Conservation (phyloP, 2,329 filamentous ascomycete genomes). For the Zymoseptoria ardabiliae region DNA sequence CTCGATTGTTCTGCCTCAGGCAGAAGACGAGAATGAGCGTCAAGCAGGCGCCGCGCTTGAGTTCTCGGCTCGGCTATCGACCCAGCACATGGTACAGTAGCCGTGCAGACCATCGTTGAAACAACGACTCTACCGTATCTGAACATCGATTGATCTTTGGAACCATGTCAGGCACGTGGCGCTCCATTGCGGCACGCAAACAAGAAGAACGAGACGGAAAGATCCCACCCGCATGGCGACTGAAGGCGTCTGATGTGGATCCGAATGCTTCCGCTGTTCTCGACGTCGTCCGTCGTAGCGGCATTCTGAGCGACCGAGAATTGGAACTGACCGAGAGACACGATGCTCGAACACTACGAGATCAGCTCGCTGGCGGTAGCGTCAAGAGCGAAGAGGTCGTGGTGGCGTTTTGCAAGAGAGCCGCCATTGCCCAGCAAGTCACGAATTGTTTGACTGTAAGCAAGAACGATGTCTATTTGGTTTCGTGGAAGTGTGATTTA, state of each 20-base stretch:
- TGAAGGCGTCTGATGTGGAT: slow-evolving; percentile 20
- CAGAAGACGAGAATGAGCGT: neutral
- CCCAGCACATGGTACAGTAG: neutral
- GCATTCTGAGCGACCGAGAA: slow-evolving; percentile 45
- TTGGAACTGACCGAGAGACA: slow-evolving; percentile 50
- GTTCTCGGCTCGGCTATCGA: neutral
- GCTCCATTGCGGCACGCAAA: slow-evolving; percentile 36
- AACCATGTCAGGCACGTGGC: slow-evolving; percentile 33
- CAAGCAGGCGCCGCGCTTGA: neutral
- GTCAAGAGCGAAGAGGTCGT: slow-evolving; percentile 16
- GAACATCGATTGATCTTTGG: neutral
- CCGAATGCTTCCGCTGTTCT: slow-evolving; percentile 32
- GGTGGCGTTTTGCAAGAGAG: slow-evolving; percentile 41
- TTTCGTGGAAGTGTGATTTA: neutral
- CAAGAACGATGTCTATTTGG: neutral
- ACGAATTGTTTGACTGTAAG: slow-evolving; percentile 41
- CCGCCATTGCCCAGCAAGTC: slow-evolving; percentile 42
- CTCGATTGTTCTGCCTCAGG: neutral
- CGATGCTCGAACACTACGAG: slow-evolving; percentile 37
- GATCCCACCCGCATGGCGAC: slow-evolving; percentile 41
- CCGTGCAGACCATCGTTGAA: too few species aligned
- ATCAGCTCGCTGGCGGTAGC: slow-evolving; percentile 28
- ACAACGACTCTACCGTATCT: neutral
- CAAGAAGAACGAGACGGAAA: slow-evolving; percentile 34
- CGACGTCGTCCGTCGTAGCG: slow-evolving; percentile 46